Base-by-base conservation (phyloP, 106 monocot genomes). In the Agapanthus africanus region DNA sequence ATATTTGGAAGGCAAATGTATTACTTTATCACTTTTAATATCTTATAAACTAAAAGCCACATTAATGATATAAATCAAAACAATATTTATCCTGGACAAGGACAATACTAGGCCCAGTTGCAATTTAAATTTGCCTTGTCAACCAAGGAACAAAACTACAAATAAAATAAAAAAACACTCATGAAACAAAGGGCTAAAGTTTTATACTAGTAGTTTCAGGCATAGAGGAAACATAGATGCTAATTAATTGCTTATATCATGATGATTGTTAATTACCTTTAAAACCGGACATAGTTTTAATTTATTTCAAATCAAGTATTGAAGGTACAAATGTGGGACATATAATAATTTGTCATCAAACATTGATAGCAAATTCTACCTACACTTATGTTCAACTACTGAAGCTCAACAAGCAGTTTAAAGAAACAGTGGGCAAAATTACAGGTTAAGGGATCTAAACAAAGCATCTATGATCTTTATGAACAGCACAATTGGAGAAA, bases 51-150 rank as follows among this genome's bases (percentile, higher is more conserved):
- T n/a, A n/a, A n/a, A n/a, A n/a, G n/a, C n/a, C n/a, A n/a, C n/a
- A n/a, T n/a, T n/a, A n/a, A n/a, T n/a, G n/a, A n/a, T n/a, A n/a
- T n/a, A n/a, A n/a, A n/a, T n/a, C n/a, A n/a, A n/a, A n/a, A n/a
- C n/a, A 56, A 19, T 19, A 49, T 49, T 49, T 49, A 11, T 11
- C 1, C 7, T 23, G 54, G 27, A 27, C 22, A 54, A 11, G 54
- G 32, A 33, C 30, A 59, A 33, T 59, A 18, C 30, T 31, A 15
- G 33, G 33, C 59, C 59, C 11, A 59, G 30, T 33, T 59, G 59
- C 59, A 59, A 33, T 59, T 19, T 32, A 59, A 33, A 59, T n/a
- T 59, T 59, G 59, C 59, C 59, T 59, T 59, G 59, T 59, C 33
- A 33, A 14, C 59, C 15, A 59, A 59, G 59, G 30, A 30, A 32